Base-by-base conservation (phyloP, 2,329 filamentous ascomycete genomes). In the Fusarium neocosmosporiellum region DNA sequence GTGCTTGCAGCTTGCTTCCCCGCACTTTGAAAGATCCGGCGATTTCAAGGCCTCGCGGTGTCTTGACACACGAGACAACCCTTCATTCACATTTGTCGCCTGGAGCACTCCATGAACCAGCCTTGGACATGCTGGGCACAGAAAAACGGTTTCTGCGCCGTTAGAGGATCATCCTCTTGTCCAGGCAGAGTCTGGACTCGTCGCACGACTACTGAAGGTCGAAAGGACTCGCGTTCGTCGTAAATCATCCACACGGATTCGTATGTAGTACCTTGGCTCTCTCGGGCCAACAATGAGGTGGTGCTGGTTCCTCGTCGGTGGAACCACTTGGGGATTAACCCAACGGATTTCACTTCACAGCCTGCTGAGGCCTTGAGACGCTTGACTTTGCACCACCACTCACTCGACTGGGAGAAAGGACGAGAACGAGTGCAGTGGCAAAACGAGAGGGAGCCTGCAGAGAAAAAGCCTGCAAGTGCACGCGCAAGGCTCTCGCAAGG, bases 201-300 rank as follows among this genome's bases (percentile, higher is more conserved):
- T 46, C 58, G 53, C 61, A 55, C 36, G 58, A 59, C 59, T 62
- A 65, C 63, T 70, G 37, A 59, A 46, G 59, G 29, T 50, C 46
- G 57, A 60, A 69, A 66, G 72, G 66, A 63, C 62, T 60, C 67
- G 60, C 41, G 54, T 66, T 58, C 34, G 69, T 79, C 79, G 79
- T 81, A 82, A 82, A 81, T 78, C 53, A 80, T 82, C 80, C 80
- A 72, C 66, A 73, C 73, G 80, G 80, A 81, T 81, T 70, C 76
- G 75, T 82, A 82, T 81, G 73, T 82, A 82, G 80, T 78, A 78
- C 70, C 59, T 74, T 66, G 73, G 67, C 67, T 67, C 73, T 69
- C 58, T 55, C 66, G 65, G 59, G 66, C 66, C 64, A 59, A 46
- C 64, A 67, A 66, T 62, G 57, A 63, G 62, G 50, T 66, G 63